These are phyloP conservation scores for Fusarium sp. DNA, from an alignment of 2,329 filamentous ascomycete species.

Conservation along the genomic window DNA sequence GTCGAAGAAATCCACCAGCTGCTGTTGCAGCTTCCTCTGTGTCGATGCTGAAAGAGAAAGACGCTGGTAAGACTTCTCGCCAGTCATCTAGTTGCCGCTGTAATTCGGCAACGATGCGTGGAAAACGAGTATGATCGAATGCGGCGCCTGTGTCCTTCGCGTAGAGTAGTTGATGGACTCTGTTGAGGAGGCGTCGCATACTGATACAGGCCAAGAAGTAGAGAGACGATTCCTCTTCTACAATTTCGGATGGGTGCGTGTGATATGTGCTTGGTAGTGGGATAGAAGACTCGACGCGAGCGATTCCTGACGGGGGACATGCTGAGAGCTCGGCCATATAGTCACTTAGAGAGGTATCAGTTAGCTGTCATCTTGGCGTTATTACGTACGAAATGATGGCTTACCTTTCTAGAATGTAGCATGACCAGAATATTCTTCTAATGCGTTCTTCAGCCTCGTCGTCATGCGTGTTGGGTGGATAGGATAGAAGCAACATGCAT, in stretches of 20 bases:
- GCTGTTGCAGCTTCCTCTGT: conserved; percentile 47
- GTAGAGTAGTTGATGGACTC: conserved; percentile 61
- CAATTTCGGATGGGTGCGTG: conserved; percentile 52
- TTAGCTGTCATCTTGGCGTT: fast-evolving
- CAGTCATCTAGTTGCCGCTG: conserved; percentile 61
- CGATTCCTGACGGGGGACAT: conserved; percentile 60
- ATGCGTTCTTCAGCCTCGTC: conserved; percentile 58
- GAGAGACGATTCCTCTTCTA: conserved; percentile 59
- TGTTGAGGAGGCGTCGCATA: conserved; percentile 59
- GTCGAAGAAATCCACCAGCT: conserved; percentile 59
- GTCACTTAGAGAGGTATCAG: conserved; percentile 49
- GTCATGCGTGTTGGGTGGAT: conserved; percentile 48
- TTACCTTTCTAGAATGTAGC: conserved; percentile 63
- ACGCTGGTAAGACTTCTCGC: conserved; percentile 56
- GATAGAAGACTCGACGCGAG: conserved; percentile 61
- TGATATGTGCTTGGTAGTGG: conserved; percentile 58
- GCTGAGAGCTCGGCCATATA: conserved; percentile 63
- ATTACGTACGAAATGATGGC: fast-evolving
- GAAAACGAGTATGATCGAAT: conserved; percentile 57
- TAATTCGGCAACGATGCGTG: conserved; percentile 58
- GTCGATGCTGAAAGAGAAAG: conserved; percentile 54
- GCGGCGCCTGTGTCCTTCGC: conserved; percentile 56
- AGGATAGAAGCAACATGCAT: conserved; percentile 60
- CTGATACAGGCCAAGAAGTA: conserved; percentile 65
- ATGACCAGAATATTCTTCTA: conserved; percentile 63